phyloP scores from a whole-genome alignment of 371 early-diverging fungal species.

The Lichtheimia ornata region DNA sequence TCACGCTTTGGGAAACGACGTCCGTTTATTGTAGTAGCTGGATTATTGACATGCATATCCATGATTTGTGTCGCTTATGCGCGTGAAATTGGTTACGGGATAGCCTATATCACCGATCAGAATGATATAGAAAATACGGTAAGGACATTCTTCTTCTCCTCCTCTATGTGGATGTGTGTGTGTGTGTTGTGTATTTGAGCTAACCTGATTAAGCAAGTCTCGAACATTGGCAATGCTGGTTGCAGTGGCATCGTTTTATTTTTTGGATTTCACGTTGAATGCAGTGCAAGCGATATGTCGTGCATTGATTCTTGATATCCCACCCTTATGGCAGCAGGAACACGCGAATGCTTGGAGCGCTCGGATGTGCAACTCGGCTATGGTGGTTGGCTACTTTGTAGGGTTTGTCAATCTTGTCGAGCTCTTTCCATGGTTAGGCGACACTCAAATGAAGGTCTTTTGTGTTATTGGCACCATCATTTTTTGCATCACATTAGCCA shows the following conservation, averaged over 20 bases:
- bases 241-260: constrained; percentile 74
- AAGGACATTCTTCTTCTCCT: too few relatives aligned
- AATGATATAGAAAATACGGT: constrained; percentile 55
- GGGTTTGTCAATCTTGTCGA: constrained; percentile 66
- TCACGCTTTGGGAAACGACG: constrained; percentile 62
- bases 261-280: constrained; percentile 82
- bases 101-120: constrained; percentile 37
- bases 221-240: constrained; percentile 43
- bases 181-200: not conserved
- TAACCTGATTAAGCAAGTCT: constrained; percentile 1
- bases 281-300: constrained; percentile 73
- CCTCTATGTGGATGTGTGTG: too few relatives aligned
- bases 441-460: constrained; percentile 68
- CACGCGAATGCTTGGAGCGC: constrained; percentile 77
- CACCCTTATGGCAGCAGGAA: constrained; percentile 72
- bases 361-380: constrained; percentile 73
- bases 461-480: constrained; percentile 62
- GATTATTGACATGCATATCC: constrained; percentile 56
- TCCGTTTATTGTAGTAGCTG: constrained; percentile 64
- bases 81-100: constrained; percentile 42
- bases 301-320: constrained; percentile 76
- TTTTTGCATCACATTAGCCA: constrained; percentile 50
- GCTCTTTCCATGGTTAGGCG: constrained; percentile 64
- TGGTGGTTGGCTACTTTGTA: constrained; percentile 73
- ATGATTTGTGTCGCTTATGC: constrained; percentile 73